phyloP scores from a whole-genome alignment of 2,329 filamentous ascomycete species.

The Colletotrichum sp. region DNA sequence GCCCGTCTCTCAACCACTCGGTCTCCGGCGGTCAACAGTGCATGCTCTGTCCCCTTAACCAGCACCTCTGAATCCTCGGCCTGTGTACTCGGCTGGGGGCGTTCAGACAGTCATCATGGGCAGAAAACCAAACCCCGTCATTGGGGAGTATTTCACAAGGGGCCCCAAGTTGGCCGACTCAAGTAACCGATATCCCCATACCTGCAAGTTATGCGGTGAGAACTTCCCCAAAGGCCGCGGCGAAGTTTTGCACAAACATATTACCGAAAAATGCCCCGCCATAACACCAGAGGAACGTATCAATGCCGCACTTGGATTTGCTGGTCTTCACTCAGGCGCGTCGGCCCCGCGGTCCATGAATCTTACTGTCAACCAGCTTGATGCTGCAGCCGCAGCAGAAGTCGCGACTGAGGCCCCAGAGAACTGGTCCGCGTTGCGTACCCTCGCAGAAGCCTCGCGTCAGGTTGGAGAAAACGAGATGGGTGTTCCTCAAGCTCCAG shows the following conservation, averaged over 20 bases:
- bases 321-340: slow-evolving; percentile 17
- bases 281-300: slow-evolving; percentile 77
- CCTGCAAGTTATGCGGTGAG: slow-evolving; percentile 86
- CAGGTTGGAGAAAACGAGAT: slow-evolving; percentile 58
- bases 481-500: neutral
- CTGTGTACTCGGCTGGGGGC: neutral
- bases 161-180: slow-evolving; percentile 87
- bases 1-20: neutral
- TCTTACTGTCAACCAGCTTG: slow-evolving; percentile 16
- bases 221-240: slow-evolving; percentile 89
- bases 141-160: slow-evolving; percentile 86
- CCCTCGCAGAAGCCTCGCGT: slow-evolving; percentile 85
- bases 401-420: slow-evolving; percentile 40
- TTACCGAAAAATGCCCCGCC: slow-evolving; percentile 86
- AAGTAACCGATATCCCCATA: slow-evolving; percentile 91
- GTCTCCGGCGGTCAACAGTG: neutral
- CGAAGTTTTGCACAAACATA: slow-evolving; percentile 80
- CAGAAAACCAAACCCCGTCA: slow-evolving; percentile 81
- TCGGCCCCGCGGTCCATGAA: slow-evolving; percentile 19
- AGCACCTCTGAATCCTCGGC: neutral
- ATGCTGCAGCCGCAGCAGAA: slow-evolving; percentile 13
- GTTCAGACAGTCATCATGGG: slow-evolving; percentile 63
- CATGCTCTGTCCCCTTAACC: neutral
- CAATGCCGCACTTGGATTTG: slow-evolving; percentile 55
- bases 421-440: slow-evolving; percentile 82